Percentiles rank a stretch among this genome's conserved stretches.
Conservation (phyloP, 306 rosid species). For the Astragalus membranaceus region DNA sequence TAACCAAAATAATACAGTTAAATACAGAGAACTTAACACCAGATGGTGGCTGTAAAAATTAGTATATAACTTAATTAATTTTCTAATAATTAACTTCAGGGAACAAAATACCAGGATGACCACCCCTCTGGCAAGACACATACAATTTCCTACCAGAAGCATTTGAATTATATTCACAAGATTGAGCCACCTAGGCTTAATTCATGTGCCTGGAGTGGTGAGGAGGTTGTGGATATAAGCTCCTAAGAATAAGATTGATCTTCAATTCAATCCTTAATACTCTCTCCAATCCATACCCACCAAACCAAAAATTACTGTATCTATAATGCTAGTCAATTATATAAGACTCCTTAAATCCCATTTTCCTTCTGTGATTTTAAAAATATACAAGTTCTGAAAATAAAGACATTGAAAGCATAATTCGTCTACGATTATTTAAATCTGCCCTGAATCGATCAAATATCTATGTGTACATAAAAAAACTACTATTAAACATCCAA, state of each 20-base stretch:
- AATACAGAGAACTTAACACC: neutral
- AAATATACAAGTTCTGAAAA: neutral
- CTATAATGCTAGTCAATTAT: neutral
- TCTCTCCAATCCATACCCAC: neutral
- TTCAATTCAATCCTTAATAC: neutral
- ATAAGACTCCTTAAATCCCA: neutral
- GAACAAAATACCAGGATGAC: neutral
- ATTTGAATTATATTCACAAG: neutral
- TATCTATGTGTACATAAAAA: neutral
- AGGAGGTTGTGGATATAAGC: neutral
- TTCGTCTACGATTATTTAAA: neutral
- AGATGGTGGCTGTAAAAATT: neutral
- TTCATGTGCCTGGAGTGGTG: neutral
- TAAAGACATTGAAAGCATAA: neutral
- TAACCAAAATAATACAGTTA: constrained; percentile 27
- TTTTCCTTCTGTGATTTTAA: neutral
- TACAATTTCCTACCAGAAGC: neutral
- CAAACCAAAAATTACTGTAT: neutral
- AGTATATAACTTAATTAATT: neutral
- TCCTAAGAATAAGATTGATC: neutral
- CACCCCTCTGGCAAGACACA: neutral
- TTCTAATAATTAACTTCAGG: neutral
- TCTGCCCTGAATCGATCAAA: neutral
- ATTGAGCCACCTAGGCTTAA: neutral
- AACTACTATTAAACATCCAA: neutral